These are phyloP conservation scores for Podospora pseudopauciseta DNA, from an alignment of 495 filamentous ascomycete species.

Conservation along the genomic window DNA sequence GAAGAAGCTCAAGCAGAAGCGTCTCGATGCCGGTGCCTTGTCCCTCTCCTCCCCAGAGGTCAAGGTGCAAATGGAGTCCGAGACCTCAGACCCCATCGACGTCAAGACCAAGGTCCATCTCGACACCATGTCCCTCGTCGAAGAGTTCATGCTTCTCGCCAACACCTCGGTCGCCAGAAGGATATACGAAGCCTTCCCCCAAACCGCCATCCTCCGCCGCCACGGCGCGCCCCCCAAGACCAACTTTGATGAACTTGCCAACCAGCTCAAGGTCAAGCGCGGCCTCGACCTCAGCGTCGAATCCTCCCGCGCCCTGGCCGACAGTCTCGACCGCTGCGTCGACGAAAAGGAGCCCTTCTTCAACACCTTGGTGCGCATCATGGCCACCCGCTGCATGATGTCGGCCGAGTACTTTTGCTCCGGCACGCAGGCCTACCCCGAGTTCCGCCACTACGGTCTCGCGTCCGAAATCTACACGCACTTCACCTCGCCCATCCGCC, in stretches of 20 bases:
- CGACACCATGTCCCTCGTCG: slow-evolving; percentile 95
- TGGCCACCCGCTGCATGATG: slow-evolving; percentile 98
- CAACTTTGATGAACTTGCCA: slow-evolving; percentile 91
- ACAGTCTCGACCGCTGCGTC: slow-evolving; percentile 80
- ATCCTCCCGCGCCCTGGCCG: slow-evolving; percentile 84
- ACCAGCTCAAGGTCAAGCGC: slow-evolving; percentile 81
- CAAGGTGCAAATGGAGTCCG: slow-evolving; percentile 85
- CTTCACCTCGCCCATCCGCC: slow-evolving; percentile 94
- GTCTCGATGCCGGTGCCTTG: slow-evolving; percentile 91
- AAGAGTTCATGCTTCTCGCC: slow-evolving; percentile 99
- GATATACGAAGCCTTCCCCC: slow-evolving; percentile 84
- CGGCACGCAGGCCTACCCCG: slow-evolving; percentile 83
- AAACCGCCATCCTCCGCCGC: slow-evolving; percentile 88
- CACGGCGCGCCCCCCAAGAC: slow-evolving; percentile 88
- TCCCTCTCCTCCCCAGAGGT: slow-evolving; percentile 96
- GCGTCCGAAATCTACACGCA: slow-evolving; percentile 97
- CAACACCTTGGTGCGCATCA: slow-evolving; percentile 94
- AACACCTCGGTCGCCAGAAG: slow-evolving; percentile 89
- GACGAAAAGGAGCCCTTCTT: slow-evolving; percentile 90
- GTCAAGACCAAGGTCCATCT: slow-evolving; percentile 90
- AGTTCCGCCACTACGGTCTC: slow-evolving; percentile 95
- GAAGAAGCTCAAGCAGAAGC: slow-evolving; percentile 89
- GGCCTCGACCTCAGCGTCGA: slow-evolving; percentile 74
- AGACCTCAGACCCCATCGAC: slow-evolving; percentile 93
- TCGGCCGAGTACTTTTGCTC: slow-evolving; percentile 97